Percentiles rank a stretch among this genome's conserved stretches.
Conservation (phyloP, 2,329 filamentous ascomycete species). For the Rachicladosporium sp. region DNA sequence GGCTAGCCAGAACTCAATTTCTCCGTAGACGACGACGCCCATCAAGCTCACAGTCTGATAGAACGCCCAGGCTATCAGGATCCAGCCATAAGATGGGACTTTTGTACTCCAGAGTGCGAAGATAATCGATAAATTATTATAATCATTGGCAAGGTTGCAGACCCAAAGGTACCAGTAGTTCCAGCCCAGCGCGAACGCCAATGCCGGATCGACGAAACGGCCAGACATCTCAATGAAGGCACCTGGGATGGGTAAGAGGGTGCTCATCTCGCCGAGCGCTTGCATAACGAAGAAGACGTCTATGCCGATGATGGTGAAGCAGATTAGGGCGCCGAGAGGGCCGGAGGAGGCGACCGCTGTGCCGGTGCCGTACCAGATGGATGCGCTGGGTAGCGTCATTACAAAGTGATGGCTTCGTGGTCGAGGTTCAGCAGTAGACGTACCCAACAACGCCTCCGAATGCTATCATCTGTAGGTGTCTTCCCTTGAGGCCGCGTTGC, state of each 20-base stretch:
- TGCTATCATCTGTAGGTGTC: constrained; percentile 27
- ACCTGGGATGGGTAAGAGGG: constrained; percentile 29
- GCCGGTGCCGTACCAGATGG: constrained; percentile 8
- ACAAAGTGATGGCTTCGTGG: too few species aligned
- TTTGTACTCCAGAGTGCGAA: constrained; percentile 52
- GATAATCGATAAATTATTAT: constrained; percentile 56
- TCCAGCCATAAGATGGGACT: constrained; percentile 29
- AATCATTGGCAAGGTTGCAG: constrained; percentile 56
- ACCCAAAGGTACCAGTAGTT: constrained; percentile 61
- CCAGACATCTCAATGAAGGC: constrained; percentile 23
- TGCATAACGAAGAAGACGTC: constrained; percentile 26
- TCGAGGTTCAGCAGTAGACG: too few species aligned
- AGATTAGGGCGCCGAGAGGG: constrained; percentile 17
- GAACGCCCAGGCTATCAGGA: constrained; percentile 29
- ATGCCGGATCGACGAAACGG: constrained; percentile 44
- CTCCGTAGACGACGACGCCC: constrained; percentile 30
- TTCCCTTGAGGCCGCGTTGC: constrained; percentile 18
- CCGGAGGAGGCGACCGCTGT: constrained; percentile 13
- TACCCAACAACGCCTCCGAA: constrained; percentile 51
- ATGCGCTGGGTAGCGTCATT: too few species aligned
- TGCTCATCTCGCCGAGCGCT: constrained; percentile 29
- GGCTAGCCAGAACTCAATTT: constrained; percentile 34
- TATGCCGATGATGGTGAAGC: constrained; percentile 27
- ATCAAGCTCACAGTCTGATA: constrained; percentile 28
- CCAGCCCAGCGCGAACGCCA: constrained; percentile 57